Conservation (phyloP, 768 basidiomycete species). For the Cyathus striatus region DNA sequence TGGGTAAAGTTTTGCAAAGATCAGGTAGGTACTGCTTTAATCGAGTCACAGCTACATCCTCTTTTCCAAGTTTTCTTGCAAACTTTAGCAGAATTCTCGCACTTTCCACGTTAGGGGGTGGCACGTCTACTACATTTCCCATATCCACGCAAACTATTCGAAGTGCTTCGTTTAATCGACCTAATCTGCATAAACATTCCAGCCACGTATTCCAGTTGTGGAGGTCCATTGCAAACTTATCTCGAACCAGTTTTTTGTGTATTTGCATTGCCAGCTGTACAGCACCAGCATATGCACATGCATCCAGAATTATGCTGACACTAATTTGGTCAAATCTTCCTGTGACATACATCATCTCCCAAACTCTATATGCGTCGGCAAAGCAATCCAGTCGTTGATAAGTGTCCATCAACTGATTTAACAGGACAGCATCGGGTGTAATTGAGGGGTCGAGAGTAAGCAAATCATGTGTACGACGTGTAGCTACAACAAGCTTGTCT, state of each 20-base stretch:
- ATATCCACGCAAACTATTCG: slow-evolving; percentile 63
- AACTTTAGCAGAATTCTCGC: slow-evolving; percentile 52
- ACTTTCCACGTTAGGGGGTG: slow-evolving; percentile 44
- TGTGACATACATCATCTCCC: slow-evolving; percentile 68
- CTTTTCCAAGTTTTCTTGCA: slow-evolving; percentile 35
- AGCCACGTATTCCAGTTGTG: slow-evolving; percentile 81
- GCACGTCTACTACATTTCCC: slow-evolving; percentile 35
- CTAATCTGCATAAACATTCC: slow-evolving; percentile 79
- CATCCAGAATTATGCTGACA: slow-evolving; percentile 82
- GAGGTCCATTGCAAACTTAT: slow-evolving; percentile 48
- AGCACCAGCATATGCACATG: slow-evolving; percentile 63
- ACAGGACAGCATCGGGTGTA: slow-evolving; percentile 60
- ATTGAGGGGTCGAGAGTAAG: slow-evolving; percentile 78
- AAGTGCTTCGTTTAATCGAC: slow-evolving; percentile 61
- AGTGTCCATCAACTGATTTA: slow-evolving; percentile 87
- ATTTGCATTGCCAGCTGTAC: slow-evolving; percentile 48
- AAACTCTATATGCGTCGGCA: slow-evolving; percentile 68
- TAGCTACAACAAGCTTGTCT: slow-evolving; percentile 38
- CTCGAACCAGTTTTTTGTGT: slow-evolving; percentile 43
- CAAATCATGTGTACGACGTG: slow-evolving; percentile 66
- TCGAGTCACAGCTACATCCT: slow-evolving; percentile 38
- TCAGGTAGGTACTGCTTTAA: slow-evolving; percentile 36
- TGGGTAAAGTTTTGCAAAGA: slow-evolving; percentile 25
- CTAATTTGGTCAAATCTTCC: slow-evolving; percentile 54
- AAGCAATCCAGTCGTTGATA: slow-evolving; percentile 78